Evolutionary conservation across 2,329 filamentous ascomycete species (phyloP), one percentile per base, ranked within the genome.

Genomic region (Didymella pomorum): DNA sequence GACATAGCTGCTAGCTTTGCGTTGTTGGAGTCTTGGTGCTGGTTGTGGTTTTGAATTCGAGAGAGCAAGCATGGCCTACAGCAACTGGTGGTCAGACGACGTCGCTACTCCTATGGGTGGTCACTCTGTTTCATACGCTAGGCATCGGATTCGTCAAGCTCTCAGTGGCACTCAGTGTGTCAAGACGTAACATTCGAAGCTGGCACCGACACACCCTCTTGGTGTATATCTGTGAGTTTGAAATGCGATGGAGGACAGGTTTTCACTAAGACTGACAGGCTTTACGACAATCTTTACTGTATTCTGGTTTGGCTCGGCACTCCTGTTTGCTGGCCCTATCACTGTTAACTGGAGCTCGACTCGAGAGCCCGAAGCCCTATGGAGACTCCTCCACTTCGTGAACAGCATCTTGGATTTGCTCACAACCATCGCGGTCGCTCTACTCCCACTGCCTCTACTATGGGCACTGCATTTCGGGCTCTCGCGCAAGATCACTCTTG

Each of bases 321-420:
- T 83, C 11, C 79, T 83, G 61, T 74, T 79, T 39, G 84, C 81
- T 56, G 61, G 75, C 16, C 81, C 81, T 1, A 70, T 83, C n/a
- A 58, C 66, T 4, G 79, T 80, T 5, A 71, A 73, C 4, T 84
- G 82, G 82, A 47, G 82, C 31, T 12, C 46, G 4, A 29, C 29
- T 6, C 16, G n/a, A 5, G 41, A 50, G 4, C 41, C 41, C 4
- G 23, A 31, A 11, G 26, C 39, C 6, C 20, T 37, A 8, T 39
- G 39, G 29, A n/a, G 8, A 20, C 46, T 58, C 4, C 31, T 55
- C 18, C 28, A 29, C 29, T 52, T 54, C 26, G 21, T 52, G 18
- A 55, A 55, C 29, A 60, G 51, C 35, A 16, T 25, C 20, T 35
- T 60, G 12, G 47, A 60, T 18, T 20, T 39, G 4, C 14, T 23